These are phyloP conservation scores for Alloteropsis semialata DNA, from an alignment of 176 grass and related monocot species.

Conservation along the genomic window DNA sequence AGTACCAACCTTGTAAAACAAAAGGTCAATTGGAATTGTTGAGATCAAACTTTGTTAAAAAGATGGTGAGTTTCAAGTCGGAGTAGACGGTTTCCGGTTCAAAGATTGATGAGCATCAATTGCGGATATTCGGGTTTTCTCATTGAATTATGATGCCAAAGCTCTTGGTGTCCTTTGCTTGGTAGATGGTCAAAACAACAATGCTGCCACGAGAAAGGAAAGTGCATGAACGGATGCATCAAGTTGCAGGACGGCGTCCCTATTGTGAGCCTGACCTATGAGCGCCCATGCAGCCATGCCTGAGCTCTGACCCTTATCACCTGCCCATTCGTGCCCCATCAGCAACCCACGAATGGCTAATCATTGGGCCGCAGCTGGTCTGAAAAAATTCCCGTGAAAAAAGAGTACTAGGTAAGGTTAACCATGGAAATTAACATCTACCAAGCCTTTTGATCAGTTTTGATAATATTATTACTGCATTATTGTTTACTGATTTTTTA, in stretches of 20 bases:
- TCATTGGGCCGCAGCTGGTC: background rate
- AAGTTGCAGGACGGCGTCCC: constrained; percentile 38
- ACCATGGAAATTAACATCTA: background rate
- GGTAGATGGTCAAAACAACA: background rate
- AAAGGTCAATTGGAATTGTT: background rate
- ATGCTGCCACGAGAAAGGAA: background rate
- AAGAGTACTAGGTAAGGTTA: background rate
- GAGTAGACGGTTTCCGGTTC: background rate
- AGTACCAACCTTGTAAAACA: background rate
- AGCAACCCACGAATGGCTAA: background rate
- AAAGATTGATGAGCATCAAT: background rate
- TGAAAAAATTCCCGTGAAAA: background rate
- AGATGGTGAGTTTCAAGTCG: background rate
- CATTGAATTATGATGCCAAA: background rate
- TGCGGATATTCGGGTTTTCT: background rate
- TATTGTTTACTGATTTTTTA: background rate
- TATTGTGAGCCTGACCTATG: constrained; percentile 24
- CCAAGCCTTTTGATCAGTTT: background rate
- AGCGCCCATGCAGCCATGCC: constrained; percentile 32
- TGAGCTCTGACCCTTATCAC: constrained; percentile 2
- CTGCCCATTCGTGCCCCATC: constrained; percentile 27
- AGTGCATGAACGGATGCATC: constrained; percentile 28
- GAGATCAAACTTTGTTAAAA: background rate
- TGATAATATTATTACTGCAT: background rate
- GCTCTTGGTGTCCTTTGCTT: background rate